Base-by-base conservation (phyloP, 2,329 filamentous ascomycete species). In the Monilinia aucupariae region DNA sequence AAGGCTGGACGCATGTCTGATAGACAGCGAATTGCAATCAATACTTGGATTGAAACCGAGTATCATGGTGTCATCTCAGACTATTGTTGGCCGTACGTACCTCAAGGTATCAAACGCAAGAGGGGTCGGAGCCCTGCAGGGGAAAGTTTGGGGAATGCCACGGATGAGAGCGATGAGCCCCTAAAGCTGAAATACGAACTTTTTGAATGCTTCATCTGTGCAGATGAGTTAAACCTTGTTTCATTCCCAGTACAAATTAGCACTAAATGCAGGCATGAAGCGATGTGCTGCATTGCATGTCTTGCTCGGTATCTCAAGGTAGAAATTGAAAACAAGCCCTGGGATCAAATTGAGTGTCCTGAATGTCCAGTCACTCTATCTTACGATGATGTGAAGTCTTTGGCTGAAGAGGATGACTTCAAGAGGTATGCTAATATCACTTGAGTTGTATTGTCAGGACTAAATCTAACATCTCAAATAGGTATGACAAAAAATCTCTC, bases 281-380 rank as follows among this genome's bases (percentile, higher is more conserved):
- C 63, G 34, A 58, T 51, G 12, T 58, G 62, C 41, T 69, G 69
- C 53, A 13, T 2, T 17, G 8, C 6, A 22, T 70, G 69, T 37
- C 10, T 68, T 3, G 55, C 61, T 1, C 20, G 34, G 15, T 47
- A 13, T 25, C 56, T 70, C 4, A 56, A 65, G 4, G n/a, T 34
- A 2, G 64, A 69, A 7, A 67, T 70, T 39, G 39, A 41, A 25
- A 48, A 62, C 6, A 37, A 48, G 8, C 63, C 74, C 2, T 80
- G 78, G 77, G 76, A 78, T 41, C 75, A 79, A 12, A 77, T 85
- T 48, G 74, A 73, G 51, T 86, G 83, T 59, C 81, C 82, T 0
- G 78, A 82, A 56, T 86, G 83, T 65, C 68, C 75, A 3, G 73
- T 72, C 32, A 66, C 69, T 0, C 72, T 86, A 2, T 68, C 74